phyloP scores from a whole-genome alignment of 331 rosid genomes.

The Malus hybrid region DNA sequence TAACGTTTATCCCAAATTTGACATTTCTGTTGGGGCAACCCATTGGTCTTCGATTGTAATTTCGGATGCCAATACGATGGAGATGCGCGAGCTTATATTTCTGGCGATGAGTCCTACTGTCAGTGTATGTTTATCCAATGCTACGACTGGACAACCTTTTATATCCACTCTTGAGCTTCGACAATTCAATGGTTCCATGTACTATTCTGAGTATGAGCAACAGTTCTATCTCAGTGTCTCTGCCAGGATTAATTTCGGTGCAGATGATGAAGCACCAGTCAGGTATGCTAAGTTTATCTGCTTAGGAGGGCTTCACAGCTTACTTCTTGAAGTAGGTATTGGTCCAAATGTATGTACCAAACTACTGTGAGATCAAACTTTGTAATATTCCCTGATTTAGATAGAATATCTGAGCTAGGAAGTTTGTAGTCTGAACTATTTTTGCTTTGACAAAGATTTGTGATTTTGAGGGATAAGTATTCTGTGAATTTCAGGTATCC shows the following conservation, averaged over 20 bases:
- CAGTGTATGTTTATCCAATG: conserved; percentile 84
- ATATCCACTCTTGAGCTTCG: conserved; percentile 90
- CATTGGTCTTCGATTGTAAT: conserved; percentile 82
- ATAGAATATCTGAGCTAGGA: background rate
- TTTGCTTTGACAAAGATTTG: background rate
- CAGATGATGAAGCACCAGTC: conserved; percentile 55
- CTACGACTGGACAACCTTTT: conserved; percentile 86
- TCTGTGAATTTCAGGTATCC: conserved; percentile 57
- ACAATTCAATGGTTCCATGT: conserved; percentile 77
- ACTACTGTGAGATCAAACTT: background rate
- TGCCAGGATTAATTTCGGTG: conserved; percentile 90
- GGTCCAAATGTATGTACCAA: background rate
- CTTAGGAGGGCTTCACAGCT: too few species aligned
- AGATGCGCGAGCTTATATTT: conserved; percentile 64
- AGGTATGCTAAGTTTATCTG: conserved; percentile 29
- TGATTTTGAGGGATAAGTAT: background rate
- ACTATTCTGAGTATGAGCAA: conserved; percentile 49
- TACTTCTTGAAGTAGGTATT: background rate
- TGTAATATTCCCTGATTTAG: background rate
- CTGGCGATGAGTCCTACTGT: conserved; percentile 64
- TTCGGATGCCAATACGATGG: conserved; percentile 57
- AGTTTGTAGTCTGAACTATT: background rate
- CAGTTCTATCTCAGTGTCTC: conserved; percentile 74
- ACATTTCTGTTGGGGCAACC: conserved; percentile 79
- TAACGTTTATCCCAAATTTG: conserved; percentile 82